Percentiles rank a stretch among this genome's conserved stretches.
phyloP scores from a whole-genome alignment of 176 grass and related monocot genomes.

The Hordeum vulgare region DNA sequence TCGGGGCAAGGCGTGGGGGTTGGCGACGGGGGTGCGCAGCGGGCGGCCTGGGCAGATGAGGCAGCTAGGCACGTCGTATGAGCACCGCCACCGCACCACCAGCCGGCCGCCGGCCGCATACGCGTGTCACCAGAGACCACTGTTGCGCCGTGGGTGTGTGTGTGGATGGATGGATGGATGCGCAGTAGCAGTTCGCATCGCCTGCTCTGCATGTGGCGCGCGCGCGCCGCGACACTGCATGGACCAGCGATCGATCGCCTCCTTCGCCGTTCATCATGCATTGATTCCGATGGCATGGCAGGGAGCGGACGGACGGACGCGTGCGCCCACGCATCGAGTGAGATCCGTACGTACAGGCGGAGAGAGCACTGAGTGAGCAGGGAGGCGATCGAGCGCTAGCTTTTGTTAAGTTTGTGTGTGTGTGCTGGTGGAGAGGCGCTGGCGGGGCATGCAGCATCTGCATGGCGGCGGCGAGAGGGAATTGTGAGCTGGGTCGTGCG shows the following conservation, averaged over 20 bases:
- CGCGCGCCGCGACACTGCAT: background rate
- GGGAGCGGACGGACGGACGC: too few relatives aligned
- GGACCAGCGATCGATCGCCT: background rate
- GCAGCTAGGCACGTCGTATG: background rate
- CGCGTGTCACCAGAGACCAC: background rate
- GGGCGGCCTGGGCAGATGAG: background rate
- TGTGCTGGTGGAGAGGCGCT: too few relatives aligned
- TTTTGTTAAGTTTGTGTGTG: background rate
- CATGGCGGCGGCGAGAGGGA: too few relatives aligned
- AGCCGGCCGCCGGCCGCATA: background rate
- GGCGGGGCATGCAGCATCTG: too few relatives aligned
- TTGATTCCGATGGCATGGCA: background rate
- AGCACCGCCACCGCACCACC: background rate
- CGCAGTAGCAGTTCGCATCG: too few relatives aligned
- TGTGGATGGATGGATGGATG: too few relatives aligned
- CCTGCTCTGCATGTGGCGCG: too few relatives aligned
- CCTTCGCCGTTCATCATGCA: background rate
- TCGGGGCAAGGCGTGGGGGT: background rate
- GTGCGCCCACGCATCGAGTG: background rate
- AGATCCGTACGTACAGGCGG: background rate
- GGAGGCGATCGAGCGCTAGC: background rate
- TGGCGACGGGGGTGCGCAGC: background rate
- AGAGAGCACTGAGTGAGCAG: background rate
- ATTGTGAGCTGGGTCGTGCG: background rate
- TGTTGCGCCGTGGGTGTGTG: too few relatives aligned